Percentiles rank a stretch among this genome's conserved stretches.
These are phyloP conservation scores for Moelleriella libera DNA, from an alignment of 2,329 filamentous ascomycete genomes.

Conservation along the genomic window DNA sequence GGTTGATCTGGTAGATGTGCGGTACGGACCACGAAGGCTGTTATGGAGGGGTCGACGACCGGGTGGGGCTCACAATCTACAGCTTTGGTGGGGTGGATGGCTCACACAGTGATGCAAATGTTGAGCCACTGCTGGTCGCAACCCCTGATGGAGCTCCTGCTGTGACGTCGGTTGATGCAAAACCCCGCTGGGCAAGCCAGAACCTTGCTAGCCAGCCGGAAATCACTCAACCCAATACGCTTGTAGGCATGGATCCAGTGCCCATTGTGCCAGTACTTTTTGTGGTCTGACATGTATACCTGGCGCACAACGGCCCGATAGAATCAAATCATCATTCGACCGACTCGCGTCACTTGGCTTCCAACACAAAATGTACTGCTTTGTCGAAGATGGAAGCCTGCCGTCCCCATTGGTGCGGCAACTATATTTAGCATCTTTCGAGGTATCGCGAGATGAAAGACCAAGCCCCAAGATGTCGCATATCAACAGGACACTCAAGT, in stretches of 20 bases:
- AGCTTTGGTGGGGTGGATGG: neutral
- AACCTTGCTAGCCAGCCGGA: neutral
- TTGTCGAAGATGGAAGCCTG: too few relatives aligned
- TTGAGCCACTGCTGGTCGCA: neutral
- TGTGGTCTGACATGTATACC: neutral
- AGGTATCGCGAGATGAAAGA: too few relatives aligned
- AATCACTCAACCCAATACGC: neutral
- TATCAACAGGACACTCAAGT: too few relatives aligned
- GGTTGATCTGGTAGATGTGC: neutral
- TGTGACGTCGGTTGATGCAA: neutral
- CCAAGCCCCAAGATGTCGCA: too few relatives aligned
- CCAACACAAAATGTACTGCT: neutral
- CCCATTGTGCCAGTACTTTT: neutral
- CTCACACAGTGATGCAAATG: neutral
- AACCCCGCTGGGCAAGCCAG: neutral
- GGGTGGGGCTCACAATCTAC: neutral
- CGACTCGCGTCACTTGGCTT: neutral
- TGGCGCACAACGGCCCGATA: neutral
- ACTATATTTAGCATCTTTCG: too few relatives aligned
- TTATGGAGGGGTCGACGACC: neutral
- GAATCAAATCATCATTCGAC: neutral
- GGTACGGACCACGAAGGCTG: neutral
- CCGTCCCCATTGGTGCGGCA: too few relatives aligned
- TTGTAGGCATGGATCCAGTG: neutral
- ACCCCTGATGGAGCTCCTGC: neutral